Evolutionary conservation across 768 basidiomycete species (phyloP), one percentile per base, ranked within the genome.

Genomic region (Terana coerulea): DNA sequence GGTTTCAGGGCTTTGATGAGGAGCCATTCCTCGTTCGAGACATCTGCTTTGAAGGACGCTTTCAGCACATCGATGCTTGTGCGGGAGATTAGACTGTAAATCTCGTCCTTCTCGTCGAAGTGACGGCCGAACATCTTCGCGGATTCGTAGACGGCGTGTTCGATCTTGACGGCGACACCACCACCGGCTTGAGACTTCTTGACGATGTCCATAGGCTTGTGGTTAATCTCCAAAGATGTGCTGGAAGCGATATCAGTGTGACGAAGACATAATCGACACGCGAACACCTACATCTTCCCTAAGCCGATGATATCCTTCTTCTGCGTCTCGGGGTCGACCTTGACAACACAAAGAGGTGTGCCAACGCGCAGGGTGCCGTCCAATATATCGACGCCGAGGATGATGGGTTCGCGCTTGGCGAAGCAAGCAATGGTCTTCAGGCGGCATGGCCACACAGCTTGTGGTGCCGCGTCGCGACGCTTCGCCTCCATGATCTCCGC

Each of bases 101-200:
- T 67, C 60, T 98, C 97, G 66, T 98, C 95, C 70, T 95, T 91
- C 40, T 98, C 95, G 61, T 90, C 88, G 63, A 94, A 98, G 70
- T 98, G 95, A 59, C 95, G 83, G 5, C 95, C 94, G 64, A 89
- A 98, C 84, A 93, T 87, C 71, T 94, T 95, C 25, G 93, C 84
- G 22, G 89, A 88, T 70, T 98, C 89, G 68, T 98, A 94, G 10
- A 95, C 87, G 3, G 94, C 95, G 67, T 95, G 90, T 68, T 98
- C 97, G 54, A 98, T 98, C 78, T 98, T 99, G 60, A 98, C 90
- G 0, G 97, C 95, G 12, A 98, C 95, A 63, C 97, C 95, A 42
- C 80, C 95, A 61, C 93, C 95, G n/a, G 91, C 84, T 67, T 98
- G 93, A 2, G 84, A 76, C 70, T 91, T 95, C 75, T 97, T 98